Evolutionary conservation across 192 early-diverging fungal species (phyloP), one percentile per base, ranked within the genome.

Genomic region (Coemansia sp.): DNA sequence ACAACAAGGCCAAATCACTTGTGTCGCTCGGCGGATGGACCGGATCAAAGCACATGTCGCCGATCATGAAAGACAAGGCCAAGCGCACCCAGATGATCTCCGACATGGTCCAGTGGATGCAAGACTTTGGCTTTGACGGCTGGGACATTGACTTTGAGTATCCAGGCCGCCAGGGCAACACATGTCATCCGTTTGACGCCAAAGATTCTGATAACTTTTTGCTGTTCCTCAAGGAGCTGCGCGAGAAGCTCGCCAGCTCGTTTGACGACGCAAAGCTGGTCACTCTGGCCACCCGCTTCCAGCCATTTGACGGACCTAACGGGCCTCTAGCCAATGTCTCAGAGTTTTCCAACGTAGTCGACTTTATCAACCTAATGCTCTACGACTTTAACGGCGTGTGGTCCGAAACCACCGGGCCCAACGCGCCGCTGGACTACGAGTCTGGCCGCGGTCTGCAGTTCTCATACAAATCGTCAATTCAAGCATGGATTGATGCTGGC

Each of bases 61-160:
- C 84, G 4, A 75, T 88, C 23, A 72, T 84, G 35, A 83, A 83
- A 17, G 60, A 69, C 48, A 45, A 53, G 15, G 23, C 52, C 6
- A 76, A 72, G 27, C 80, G 88, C 25, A 62, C 67, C 38, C 66
- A 57, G 0, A 77, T 88, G 65, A 81, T 87, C 23, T 56, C 69
- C 37, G 76, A 86, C 25, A 86, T 85, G 56, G 58, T 85, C 21
- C 39, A 61, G 7, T 82, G 84, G 65, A 69, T 87, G 32, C 72
- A 70, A 12, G 73, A 76, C 1, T 86, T 82, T 58, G 63, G 76
- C 11, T 67, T 90, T 2, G 88, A 91, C 77, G 91, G 91, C 60
- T 82, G 89, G 58, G 91, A 92, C 66, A 75, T 92, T 62, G 91
- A 91, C 69, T 90, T 73, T 76, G 90, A 92, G 69, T 90, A 88